phyloP scores from a whole-genome alignment of 805 yeast species.

The Lipomyces kockii region DNA sequence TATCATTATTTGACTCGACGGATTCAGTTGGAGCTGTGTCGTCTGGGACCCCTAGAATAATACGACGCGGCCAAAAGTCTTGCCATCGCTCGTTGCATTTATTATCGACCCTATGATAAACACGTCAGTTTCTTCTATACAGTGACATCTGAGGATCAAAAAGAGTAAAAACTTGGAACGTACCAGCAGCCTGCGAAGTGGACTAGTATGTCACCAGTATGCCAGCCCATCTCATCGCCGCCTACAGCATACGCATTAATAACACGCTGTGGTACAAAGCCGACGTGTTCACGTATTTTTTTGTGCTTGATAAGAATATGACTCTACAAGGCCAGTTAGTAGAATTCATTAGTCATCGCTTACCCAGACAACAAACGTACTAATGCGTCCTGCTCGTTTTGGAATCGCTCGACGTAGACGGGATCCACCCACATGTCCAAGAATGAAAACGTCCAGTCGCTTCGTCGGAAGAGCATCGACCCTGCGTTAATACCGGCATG shows the following conservation, averaged over 20 bases:
- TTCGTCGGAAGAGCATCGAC: conserved; percentile 70
- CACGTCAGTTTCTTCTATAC: not conserved
- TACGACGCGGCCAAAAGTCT: conserved; percentile 28
- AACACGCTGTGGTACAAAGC: conserved; percentile 32
- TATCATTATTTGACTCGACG: not conserved
- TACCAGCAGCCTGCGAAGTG: conserved; percentile 40
- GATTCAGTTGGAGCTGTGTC: not conserved
- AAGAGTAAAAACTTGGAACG: not conserved
- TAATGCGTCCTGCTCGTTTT: conserved; percentile 73
- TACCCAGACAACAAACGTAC: conserved; percentile 38
- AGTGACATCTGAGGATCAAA: not conserved
- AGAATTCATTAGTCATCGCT: not conserved
- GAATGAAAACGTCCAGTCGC: conserved; percentile 71
- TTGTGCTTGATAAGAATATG: conserved; percentile 47
- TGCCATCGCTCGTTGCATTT: conserved; percentile 30
- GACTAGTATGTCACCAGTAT: conserved; percentile 34
- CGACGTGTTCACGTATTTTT: conserved; percentile 34
- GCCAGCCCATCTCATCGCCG: conserved; percentile 33
- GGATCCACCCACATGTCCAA: conserved; percentile 92
- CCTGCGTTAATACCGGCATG: conserved; percentile 88
- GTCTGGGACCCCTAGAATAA: not conserved
- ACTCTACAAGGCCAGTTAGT: conserved; percentile 47
- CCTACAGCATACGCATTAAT: conserved; percentile 35
- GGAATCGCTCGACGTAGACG: conserved; percentile 74
- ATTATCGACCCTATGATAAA: conserved; percentile 12